Evolutionary conservation across 345 rosid genomes (phyloP).

Genomic region (Eucalyptus paniculata): DNA sequence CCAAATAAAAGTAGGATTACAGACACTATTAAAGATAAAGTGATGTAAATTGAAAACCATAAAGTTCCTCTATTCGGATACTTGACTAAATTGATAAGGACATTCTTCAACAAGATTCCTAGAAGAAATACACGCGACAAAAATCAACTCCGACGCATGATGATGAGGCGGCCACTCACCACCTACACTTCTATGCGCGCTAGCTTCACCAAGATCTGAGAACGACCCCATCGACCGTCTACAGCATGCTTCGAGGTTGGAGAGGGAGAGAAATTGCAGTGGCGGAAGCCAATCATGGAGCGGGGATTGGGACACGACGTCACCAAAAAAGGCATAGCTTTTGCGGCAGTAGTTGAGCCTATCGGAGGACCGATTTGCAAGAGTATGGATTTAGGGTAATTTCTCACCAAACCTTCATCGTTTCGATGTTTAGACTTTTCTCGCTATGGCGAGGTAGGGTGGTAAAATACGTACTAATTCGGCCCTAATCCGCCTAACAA

Average conservation of each 20-base stretch:
- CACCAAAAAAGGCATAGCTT: background rate
- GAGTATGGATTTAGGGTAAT: background rate
- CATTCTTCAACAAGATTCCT: background rate
- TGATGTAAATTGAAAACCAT: background rate
- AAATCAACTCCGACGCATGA: background rate
- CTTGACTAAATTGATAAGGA: background rate
- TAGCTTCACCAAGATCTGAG: background rate
- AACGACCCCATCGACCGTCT: background rate
- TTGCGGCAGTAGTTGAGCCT: background rate
- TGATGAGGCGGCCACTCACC: background rate
- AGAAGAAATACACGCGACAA: background rate
- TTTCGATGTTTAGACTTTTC: background rate
- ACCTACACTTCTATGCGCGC: background rate
- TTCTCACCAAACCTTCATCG: background rate
- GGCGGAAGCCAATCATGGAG: background rate
- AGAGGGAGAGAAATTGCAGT: background rate
- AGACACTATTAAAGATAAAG: background rate
- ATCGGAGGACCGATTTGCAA: background rate
- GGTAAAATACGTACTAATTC: background rate
- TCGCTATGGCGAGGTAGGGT: background rate
- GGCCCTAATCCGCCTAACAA: background rate
- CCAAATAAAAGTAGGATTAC: background rate
- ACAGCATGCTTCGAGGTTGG: background rate
- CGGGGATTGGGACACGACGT: background rate
- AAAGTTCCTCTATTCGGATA: background rate